Evolutionary conservation across 2,329 filamentous ascomycete species (phyloP).

Genomic region (Dothideomycetes sp.): DNA sequence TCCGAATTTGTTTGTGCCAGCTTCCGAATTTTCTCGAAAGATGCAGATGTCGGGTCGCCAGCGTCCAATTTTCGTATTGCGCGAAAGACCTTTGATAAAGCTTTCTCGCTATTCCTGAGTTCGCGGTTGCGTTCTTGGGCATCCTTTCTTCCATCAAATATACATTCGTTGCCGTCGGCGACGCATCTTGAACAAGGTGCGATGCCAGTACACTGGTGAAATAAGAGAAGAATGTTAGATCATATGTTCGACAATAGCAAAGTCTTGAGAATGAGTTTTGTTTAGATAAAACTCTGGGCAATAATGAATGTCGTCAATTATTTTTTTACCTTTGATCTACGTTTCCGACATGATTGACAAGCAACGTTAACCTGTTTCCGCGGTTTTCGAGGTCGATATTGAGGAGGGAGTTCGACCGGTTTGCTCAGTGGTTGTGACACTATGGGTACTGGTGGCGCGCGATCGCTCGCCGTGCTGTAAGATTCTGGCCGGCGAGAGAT

Average conservation of each 20-base stretch:
- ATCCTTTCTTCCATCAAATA: constrained; percentile 11
- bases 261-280: too few species aligned
- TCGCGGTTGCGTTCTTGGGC: constrained; percentile 10
- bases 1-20: constrained; percentile 2
- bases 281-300: too few species aligned
- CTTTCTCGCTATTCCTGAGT: constrained; percentile 9
- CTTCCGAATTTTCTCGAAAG: constrained; percentile 3
- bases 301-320: too few species aligned
- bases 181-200: constrained; percentile 9
- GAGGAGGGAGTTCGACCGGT: constrained; percentile 8
- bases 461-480: too few species aligned
- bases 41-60: neutral
- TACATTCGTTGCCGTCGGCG: constrained; percentile 8
- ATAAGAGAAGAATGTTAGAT: too few species aligned
- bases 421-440: constrained; percentile 9
- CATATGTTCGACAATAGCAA: too few species aligned
- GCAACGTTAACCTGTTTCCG: constrained; percentile 11
- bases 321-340: constrained; percentile 12
- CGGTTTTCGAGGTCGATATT: constrained; percentile 9
- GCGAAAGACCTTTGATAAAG: constrained; percentile 6
- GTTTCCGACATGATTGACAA: constrained; percentile 10
- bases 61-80: constrained; percentile 6
- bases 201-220: constrained; percentile 7
- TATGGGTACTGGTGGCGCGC: constrained; percentile 7
- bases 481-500: too few species aligned